Percentiles rank a stretch among this genome's conserved stretches.
Evolutionary conservation across 225 moss, liverwort and hornwort genomes (phyloP).

Genomic region (Antitrichia curtipendula): DNA sequence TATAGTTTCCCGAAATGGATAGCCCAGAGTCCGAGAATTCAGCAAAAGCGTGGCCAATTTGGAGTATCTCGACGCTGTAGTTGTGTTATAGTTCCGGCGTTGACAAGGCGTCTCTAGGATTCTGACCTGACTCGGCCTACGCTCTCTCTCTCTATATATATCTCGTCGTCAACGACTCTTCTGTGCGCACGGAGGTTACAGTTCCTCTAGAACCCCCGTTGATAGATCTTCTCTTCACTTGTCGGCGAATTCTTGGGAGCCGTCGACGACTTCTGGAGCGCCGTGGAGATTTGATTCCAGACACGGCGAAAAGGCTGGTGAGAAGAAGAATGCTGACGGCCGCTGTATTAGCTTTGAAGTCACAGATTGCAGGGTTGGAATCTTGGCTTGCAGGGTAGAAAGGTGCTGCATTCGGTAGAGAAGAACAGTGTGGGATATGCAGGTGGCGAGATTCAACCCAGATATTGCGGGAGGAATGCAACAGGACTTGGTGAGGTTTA

Average conservation of each 20-base stretch:
- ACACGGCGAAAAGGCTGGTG: background rate
- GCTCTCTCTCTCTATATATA: background rate
- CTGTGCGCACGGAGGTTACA: background rate
- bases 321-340: background rate
- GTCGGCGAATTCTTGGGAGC: background rate
- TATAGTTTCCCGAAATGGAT: background rate
- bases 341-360: background rate
- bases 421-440: background rate
- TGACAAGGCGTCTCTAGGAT: background rate
- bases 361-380: background rate
- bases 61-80: background rate
- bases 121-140: background rate
- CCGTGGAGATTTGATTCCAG: background rate
- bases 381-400: background rate
- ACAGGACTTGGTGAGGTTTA: background rate
- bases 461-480: background rate
- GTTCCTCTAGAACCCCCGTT: background rate
- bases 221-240: background rate
- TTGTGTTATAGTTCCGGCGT: background rate
- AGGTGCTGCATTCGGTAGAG: background rate
- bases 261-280: background rate
- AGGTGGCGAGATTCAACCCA: background rate
- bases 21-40: background rate
- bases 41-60: background rate
- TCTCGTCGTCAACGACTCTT: background rate